Conservation (phyloP, 2,329 filamentous ascomycete genomes). For the Diaporthe sp. region DNA sequence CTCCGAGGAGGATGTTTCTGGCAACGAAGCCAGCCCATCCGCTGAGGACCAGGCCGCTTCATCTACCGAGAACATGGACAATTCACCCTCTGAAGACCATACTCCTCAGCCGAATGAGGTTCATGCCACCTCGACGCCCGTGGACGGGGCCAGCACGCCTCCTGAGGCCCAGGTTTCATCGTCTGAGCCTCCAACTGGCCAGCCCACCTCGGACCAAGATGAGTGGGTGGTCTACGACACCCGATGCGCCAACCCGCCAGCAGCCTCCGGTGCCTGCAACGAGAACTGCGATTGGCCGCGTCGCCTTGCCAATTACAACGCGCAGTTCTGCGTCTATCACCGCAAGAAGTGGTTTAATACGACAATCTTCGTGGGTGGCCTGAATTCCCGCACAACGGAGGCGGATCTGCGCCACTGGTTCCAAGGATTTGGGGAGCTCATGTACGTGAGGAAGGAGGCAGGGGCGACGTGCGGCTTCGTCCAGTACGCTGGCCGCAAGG, state of each 20-base stretch:
- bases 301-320: background rate
- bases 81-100: background rate
- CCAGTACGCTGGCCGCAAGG: background rate
- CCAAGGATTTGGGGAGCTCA: background rate
- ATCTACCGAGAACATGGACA: too few species aligned
- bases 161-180: background rate
- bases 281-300: background rate
- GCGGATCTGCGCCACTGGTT: background rate
- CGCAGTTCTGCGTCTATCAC: too few species aligned
- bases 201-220: background rate
- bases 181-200: background rate
- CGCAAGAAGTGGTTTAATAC: background rate
- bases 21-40: background rate
- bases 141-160: background rate
- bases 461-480: background rate
- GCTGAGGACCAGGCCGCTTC: background rate
- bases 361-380: background rate
- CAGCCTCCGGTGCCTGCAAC: too few species aligned
- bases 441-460: background rate
- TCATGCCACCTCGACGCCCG: background rate
- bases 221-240: background rate
- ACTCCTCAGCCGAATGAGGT: too few species aligned
- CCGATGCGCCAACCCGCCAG: background rate
- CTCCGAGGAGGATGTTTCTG: rapidly evolving
- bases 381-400: background rate